phyloP scores from a whole-genome alignment of 176 grass and related monocot species.

The Tillandsia leiboldiana region DNA sequence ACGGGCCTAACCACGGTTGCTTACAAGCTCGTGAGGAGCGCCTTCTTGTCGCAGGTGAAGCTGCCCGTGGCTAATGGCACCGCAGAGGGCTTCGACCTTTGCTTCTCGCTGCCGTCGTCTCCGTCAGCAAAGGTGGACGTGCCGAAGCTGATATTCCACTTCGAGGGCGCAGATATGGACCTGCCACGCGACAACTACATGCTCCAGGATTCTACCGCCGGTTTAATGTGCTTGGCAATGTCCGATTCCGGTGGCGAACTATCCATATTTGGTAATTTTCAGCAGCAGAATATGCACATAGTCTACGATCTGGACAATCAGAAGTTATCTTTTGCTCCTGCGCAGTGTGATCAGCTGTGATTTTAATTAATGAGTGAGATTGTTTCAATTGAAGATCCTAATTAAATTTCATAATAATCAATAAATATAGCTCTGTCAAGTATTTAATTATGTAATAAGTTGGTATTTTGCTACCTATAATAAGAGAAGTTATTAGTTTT shows the following conservation, averaged over 20 bases:
- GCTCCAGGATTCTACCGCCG: neutral
- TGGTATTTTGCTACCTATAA: too few relatives aligned
- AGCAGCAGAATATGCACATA: neutral
- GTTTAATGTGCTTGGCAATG: slow-evolving; percentile 32
- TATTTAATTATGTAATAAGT: too few relatives aligned
- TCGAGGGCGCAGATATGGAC: neutral
- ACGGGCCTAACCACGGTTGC: slow-evolving; percentile 26
- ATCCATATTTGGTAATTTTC: neutral
- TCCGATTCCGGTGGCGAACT: neutral
- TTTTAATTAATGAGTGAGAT: too few relatives aligned
- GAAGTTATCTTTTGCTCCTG: neutral
- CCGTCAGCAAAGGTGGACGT: neutral
- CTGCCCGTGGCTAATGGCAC: slow-evolving; percentile 9
- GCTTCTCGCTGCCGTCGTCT: neutral
- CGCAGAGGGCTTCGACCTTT: neutral
- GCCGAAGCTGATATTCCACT: slow-evolving; percentile 1
- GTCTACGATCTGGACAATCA: neutral
- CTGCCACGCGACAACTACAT: neutral
- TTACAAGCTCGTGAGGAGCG: slow-evolving; percentile 14
- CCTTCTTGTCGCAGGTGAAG: slow-evolving; percentile 23
- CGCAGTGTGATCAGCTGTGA: neutral
- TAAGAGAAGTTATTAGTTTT: too few relatives aligned
- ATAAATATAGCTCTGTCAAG: too few relatives aligned
- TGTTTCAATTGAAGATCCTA: too few relatives aligned
- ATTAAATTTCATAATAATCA: too few relatives aligned